Base-by-base conservation (phyloP, 139 green algal genomes). In the Tetraselmis striata region DNA sequence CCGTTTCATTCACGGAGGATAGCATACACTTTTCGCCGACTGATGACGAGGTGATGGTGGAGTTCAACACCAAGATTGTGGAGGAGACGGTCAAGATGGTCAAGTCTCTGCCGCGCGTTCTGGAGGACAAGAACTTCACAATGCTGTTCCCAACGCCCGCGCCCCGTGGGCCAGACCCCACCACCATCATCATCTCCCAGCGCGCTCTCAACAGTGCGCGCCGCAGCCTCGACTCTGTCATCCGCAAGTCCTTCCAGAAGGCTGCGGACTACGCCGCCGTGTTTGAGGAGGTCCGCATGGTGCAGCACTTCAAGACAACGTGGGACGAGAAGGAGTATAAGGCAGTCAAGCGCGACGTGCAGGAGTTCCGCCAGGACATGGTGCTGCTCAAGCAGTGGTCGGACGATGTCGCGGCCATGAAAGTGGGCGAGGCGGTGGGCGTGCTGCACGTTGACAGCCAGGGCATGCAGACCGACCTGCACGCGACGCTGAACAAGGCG, bases 301-400 rank as follows among this genome's bases (percentile, higher is more conserved):
- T 91, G 18, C 78, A 87, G 2, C 82, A 88, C 31, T 91, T 91
- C 45, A 80, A 79, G 1, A 28, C 58, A 1, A 77, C 75, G 2
- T 91, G 81, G 27, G 85, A 91, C 80, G 31, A 30, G 0, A 67
- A 29, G 11, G 28, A 26, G 29, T 90, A 88, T 80, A 84, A 83
- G 30, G 22, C 2, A 0, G 79, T 74, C 24, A 67, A 88, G 77
- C 85, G 87, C 30, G 83, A 87, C 67, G 83, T 90, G 29, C 28
- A 59, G 45, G 84, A 90, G 83, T 90, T 90, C 84, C 59, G 87
- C 0, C 29, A 80, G 59, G 87, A 90, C 83, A 90, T 90, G 87
- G 83, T 81, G 26, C 76, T 90, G 77, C 80, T 90, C 30, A 87
- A 83, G 87, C 88, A 74, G 76, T 86, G 85, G 83, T 81, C 77